Evolutionary conservation across 2,329 filamentous ascomycete species (phyloP).

Genomic region (Pestalotiopsis sp.): DNA sequence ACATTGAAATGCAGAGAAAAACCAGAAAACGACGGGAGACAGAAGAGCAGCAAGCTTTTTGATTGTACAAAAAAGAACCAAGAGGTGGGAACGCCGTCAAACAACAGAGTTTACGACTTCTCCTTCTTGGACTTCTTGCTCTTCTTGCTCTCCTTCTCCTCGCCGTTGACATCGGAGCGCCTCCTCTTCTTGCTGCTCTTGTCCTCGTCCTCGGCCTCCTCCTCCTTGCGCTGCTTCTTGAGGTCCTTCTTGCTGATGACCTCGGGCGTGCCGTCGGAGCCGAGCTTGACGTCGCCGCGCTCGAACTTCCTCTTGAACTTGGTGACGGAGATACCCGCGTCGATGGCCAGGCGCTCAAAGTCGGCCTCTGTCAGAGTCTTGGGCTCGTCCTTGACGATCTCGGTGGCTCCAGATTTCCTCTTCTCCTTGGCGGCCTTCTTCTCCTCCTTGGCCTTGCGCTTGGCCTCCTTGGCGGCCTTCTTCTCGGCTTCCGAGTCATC

Average conservation of each 20-base stretch:
- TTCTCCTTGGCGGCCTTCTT: constrained; percentile 44
- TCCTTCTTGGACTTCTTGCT: constrained; percentile 68
- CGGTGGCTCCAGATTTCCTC: constrained; percentile 25
- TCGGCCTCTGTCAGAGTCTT: constrained; percentile 57
- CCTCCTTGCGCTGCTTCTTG: constrained; percentile 70
- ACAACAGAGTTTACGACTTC: constrained; percentile 51
- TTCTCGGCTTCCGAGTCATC: constrained; percentile 43
- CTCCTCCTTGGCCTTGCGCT: constrained; percentile 34
- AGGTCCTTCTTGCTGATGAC: constrained; percentile 76
- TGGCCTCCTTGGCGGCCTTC: constrained; percentile 31
- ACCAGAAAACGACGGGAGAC: neutral
- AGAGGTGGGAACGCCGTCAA: constrained; percentile 26
- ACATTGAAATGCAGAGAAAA: neutral
- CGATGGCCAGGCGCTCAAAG: constrained; percentile 62
- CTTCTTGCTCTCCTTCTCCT: constrained; percentile 59
- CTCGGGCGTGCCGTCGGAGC: constrained; percentile 65
- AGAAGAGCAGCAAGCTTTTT: neutral
- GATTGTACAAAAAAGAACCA: constrained; percentile 21
- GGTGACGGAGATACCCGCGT: constrained; percentile 70
- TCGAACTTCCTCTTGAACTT: constrained; percentile 81
- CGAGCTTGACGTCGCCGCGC: constrained; percentile 72
- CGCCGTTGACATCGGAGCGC: constrained; percentile 49
- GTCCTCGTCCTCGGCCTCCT: constrained; percentile 47
- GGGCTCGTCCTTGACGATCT: constrained; percentile 32
- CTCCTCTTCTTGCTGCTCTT: constrained; percentile 65